Conservation (phyloP, 495 filamentous ascomycete genomes). For the Xanthoparmelia taractica region DNA sequence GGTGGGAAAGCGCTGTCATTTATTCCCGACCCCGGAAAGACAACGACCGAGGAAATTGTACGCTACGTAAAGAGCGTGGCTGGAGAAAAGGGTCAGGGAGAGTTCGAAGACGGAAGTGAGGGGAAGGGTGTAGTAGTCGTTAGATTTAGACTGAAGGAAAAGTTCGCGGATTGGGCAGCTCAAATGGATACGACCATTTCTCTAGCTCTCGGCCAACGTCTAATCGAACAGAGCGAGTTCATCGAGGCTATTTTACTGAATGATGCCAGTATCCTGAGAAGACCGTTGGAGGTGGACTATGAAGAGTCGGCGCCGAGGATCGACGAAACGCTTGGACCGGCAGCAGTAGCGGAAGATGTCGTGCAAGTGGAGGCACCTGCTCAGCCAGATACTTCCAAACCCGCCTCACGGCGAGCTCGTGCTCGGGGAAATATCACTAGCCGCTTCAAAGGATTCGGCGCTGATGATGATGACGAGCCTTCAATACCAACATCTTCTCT, state of each 20-base stretch:
- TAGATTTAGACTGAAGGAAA: conserved; percentile 57
- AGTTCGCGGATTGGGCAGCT: conserved; percentile 59
- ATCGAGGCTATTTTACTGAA: conserved; percentile 78
- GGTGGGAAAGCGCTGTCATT: conserved; percentile 73
- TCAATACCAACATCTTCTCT: conserved; percentile 21
- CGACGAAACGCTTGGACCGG: neutral
- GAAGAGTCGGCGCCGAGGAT: conserved; percentile 12
- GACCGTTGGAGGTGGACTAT: conserved; percentile 46
- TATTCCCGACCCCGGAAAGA: conserved; percentile 53
- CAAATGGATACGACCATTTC: conserved; percentile 61
- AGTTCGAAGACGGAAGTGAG: conserved; percentile 52
- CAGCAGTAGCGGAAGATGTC: conserved; percentile 2
- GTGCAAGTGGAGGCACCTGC: conserved; percentile 1
- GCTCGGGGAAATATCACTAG: conserved; percentile 39
- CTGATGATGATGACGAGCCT: conserved; percentile 38
- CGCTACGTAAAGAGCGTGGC: conserved; percentile 66
- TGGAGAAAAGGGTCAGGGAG: conserved; percentile 60
- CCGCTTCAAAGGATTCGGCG: conserved; percentile 71
- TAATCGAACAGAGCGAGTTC: conserved; percentile 87
- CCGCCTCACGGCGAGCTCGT: conserved; percentile 15
- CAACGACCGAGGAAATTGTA: conserved; percentile 67
- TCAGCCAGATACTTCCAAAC: conserved; percentile 11
- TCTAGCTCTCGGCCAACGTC: conserved; percentile 62
- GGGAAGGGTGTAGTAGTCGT: conserved; percentile 72
- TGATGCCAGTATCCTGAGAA: conserved; percentile 61